A percentile compares a stretch with the other conserved stretches of the same genome.
Conservation (phyloP, 495 filamentous ascomycete species). For the Penicillium soppii region DNA sequence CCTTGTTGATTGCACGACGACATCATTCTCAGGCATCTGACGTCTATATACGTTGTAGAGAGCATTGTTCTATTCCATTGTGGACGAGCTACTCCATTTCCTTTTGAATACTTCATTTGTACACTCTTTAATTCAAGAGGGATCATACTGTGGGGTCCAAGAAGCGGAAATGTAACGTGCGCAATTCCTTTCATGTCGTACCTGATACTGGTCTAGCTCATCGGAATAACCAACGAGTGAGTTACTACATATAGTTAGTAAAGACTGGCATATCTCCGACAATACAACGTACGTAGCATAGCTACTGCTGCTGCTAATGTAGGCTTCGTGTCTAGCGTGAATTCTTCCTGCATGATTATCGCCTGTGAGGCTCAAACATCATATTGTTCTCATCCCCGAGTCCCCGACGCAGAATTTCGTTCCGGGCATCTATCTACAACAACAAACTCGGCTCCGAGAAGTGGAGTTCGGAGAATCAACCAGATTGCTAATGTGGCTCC, state of each 20-base stretch:
- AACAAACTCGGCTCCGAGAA: slow-evolving; percentile 3
- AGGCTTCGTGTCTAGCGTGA: slow-evolving; percentile 1
- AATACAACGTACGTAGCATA: not conserved
- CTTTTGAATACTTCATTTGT: too few species aligned
- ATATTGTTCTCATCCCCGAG: not conserved
- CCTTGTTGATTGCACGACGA: not conserved
- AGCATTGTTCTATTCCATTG: not conserved
- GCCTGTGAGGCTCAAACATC: slow-evolving; percentile 7
- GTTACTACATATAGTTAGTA: not conserved
- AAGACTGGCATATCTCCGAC: too few species aligned
- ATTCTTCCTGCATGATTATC: not conserved
- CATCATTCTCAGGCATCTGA: not conserved
- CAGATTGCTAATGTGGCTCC: not conserved
- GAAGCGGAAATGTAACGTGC: slow-evolving; percentile 3
- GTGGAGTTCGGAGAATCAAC: not conserved
- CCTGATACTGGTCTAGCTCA: too few species aligned
- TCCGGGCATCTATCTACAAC: not conserved
- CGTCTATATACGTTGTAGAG: too few species aligned
- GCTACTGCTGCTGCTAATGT: not conserved
- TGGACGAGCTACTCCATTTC: not conserved
- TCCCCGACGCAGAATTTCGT: not conserved
- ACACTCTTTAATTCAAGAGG: too few species aligned
- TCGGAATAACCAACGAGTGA: too few species aligned
- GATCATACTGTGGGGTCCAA: slow-evolving; percentile 9
- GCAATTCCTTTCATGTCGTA: too few species aligned